phyloP scores from a whole-genome alignment of 2,329 filamentous ascomycete species.

The Fusarium dimerum region DNA sequence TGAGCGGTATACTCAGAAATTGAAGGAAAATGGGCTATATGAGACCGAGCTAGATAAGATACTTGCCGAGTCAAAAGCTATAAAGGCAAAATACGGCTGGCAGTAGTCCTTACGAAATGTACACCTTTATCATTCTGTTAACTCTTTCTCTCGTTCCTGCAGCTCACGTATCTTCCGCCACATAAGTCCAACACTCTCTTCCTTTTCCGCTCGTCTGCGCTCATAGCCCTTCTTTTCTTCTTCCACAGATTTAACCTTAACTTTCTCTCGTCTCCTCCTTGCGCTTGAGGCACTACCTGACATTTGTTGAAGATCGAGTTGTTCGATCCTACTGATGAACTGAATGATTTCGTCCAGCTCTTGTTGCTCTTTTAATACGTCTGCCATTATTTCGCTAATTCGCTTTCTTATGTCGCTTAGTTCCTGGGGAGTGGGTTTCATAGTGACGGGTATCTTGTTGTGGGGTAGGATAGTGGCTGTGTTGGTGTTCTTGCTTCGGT shows the following conservation, averaged over 20 bases:
- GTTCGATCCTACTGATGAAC: neutral
- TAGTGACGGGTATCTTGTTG: neutral
- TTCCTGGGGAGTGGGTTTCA: neutral
- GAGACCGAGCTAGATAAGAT: slow-evolving; percentile 12
- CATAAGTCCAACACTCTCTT: neutral
- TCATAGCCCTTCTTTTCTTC: neutral
- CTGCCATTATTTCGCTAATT: slow-evolving; percentile 1
- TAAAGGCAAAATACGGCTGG: slow-evolving; percentile 17
- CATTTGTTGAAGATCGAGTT: neutral
- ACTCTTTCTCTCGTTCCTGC: neutral
- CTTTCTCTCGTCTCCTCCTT: neutral
- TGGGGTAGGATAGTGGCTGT: too few relatives aligned
- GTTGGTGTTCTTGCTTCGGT: too few relatives aligned
- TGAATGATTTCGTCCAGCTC: neutral
- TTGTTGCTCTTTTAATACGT: neutral
- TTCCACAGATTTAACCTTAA: neutral
- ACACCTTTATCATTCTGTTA: neutral
- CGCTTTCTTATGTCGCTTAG: neutral
- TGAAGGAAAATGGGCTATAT: slow-evolving; percentile 18
- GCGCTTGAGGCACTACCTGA: slow-evolving; percentile 1
- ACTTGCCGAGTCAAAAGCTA: slow-evolving; percentile 11
- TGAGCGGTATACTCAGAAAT: slow-evolving; percentile 18
- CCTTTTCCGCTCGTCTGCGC: neutral
- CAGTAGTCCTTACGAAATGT: neutral
- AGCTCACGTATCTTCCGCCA: neutral